Evolutionary conservation across 306 rosid species (phyloP).

Genomic region (Cyamopsis tetragonoloba): DNA sequence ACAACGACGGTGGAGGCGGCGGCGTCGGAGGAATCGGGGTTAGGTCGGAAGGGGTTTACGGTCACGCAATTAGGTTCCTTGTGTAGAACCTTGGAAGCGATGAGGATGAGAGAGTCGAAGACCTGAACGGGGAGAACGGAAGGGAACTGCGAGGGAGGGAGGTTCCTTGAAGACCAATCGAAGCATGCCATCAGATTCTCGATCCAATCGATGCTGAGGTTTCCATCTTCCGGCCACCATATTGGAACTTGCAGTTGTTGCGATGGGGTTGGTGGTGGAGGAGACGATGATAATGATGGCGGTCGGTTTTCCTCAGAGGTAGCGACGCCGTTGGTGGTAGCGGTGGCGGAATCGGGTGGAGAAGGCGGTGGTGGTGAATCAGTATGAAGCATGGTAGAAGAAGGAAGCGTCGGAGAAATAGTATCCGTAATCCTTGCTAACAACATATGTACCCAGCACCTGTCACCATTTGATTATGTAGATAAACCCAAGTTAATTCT

Average conservation of each 20-base stretch:
- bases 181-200: conserved; percentile 46
- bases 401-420: not conserved
- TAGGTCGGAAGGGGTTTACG: conserved; percentile 41
- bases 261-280: conserved; percentile 24
- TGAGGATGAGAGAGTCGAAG: conserved; percentile 60
- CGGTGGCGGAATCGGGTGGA: conserved; percentile 22
- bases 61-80: conserved; percentile 73
- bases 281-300: not conserved
- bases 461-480: too few species aligned
- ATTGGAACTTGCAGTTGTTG: conserved; percentile 40
- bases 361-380: conserved; percentile 23
- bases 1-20: conserved; percentile 35
- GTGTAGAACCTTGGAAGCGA: conserved; percentile 77
- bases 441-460: not conserved
- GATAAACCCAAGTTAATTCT: too few species aligned
- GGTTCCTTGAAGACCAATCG: conserved; percentile 68
- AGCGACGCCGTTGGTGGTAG: conserved; percentile 10
- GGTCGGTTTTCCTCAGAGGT: not conserved
- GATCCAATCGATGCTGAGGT: conserved; percentile 53
- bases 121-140: conserved; percentile 57
- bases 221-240: conserved; percentile 61
- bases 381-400: conserved; percentile 26
- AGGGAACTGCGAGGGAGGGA: conserved; percentile 52
- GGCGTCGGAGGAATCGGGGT: not conserved
- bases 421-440: not conserved